Evolutionary conservation across 257 asterid genomes (phyloP).

Genomic region (Lycium ferocissimum): DNA sequence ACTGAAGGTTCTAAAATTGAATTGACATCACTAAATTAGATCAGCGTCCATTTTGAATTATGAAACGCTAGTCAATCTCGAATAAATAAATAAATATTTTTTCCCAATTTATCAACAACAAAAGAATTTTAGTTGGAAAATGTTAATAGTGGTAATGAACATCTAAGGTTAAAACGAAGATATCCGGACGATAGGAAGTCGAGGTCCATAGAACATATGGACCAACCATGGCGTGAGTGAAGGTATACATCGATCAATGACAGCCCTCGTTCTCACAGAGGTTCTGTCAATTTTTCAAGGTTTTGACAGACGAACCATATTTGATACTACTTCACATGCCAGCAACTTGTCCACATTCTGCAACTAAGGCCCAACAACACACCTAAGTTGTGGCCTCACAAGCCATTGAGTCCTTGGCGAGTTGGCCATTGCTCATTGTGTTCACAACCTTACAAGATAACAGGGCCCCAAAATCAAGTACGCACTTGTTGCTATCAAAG

Average conservation of each 20-base stretch:
- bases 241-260: slow-evolving; percentile 25
- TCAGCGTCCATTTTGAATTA: background rate
- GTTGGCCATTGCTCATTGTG: slow-evolving; percentile 31
- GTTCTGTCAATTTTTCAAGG: background rate
- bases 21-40: no score
- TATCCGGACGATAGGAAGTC: background rate
- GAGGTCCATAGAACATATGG: slow-evolving; percentile 14
- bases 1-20: no score
- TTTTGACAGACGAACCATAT: slow-evolving; percentile 31
- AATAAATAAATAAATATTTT: background rate
- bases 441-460: slow-evolving; percentile 14
- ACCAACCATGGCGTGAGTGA: background rate
- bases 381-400: background rate
- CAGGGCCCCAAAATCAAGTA: slow-evolving; percentile 20
- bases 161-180: background rate
- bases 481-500: background rate
- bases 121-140: background rate
- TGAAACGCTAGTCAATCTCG: background rate
- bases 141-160: background rate
- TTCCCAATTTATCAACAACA: background rate
- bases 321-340: slow-evolving; percentile 35
- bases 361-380: slow-evolving; percentile 15
- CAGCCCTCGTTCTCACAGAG: slow-evolving; percentile 35
- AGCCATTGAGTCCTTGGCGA: background rate
- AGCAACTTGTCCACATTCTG: slow-evolving; percentile 29